Evolutionary conservation across 2,329 filamentous ascomycete genomes (phyloP), one percentile per base, ranked within the genome.

Genomic region (Sphaceloma murrayae): DNA sequence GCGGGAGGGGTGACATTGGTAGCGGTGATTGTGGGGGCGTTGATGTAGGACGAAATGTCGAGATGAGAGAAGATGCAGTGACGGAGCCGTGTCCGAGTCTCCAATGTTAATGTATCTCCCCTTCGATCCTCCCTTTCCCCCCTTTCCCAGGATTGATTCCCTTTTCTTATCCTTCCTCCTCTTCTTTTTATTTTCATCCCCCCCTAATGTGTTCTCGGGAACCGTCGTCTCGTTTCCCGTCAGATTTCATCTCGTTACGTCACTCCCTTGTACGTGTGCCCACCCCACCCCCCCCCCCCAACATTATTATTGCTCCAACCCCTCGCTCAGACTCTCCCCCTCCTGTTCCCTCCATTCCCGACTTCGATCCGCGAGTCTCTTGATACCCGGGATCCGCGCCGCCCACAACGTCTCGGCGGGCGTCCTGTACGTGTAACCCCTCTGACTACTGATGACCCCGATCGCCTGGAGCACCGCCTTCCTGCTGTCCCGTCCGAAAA

Each of bases 381-480:
- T 87, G 51, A 96, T 78, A 17, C 91, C 91, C 10, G 72, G 66
- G 14, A 96, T 82, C 27, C 91, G 77, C 30, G 75, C 75, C 1
- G 91, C 87, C 87, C 89, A 96, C 21, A 96, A 73, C 22, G 78
- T 77, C 67, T 98, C 91, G 4, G 89, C 82, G 0, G 86, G 79
- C 2, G 88, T 91, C 42, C 89, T 79, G 73, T 89, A 95, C 1
- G 91, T 96, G 60, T 89, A 94, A 8, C 83, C 88, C 34, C 91
- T 77, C 65, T 98, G 91, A 5, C 85, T 93, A 57, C 85, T 91
- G 54, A 98, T 95, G 49, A 96, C 88, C 5, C 91, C 89, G 53
- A 98, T 96, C 11, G 88, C 86, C 62, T 98, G 91, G 17, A 98
- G 72, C 2, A 98, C 88, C 3, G 89, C 86, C 68, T 98, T 98